Percentiles rank a stretch among this genome's conserved stretches.
Conservation (phyloP, 2,329 filamentous ascomycete genomes). For the Juglanconis sp. region DNA sequence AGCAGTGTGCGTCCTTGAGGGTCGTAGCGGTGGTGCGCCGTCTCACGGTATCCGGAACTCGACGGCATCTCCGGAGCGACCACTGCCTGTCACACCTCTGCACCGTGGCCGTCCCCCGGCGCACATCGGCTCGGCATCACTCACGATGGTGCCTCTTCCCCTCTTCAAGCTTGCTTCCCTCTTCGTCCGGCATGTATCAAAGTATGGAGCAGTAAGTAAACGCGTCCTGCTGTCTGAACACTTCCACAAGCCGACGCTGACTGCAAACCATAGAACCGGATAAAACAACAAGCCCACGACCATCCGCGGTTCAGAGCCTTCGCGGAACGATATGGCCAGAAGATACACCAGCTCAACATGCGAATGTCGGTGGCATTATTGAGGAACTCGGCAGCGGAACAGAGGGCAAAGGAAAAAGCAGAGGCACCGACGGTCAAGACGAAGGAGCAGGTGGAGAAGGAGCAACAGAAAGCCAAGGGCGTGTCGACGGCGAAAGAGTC, state of each 20-base stretch:
- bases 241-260: neutral
- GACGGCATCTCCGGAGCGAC: constrained; percentile 2
- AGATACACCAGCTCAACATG: constrained; percentile 67
- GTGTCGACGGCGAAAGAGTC: constrained; percentile 39
- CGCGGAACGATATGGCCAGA: constrained; percentile 60
- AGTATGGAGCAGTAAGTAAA: constrained; percentile 63
- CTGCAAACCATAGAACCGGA: constrained; percentile 52
- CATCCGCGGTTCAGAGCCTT: constrained; percentile 59
- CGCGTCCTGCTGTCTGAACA: neutral
- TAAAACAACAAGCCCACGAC: constrained; percentile 64
- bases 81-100: neutral
- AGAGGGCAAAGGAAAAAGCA: constrained; percentile 58
- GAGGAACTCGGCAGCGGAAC: constrained; percentile 55
- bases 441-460: constrained; percentile 55
- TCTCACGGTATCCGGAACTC: neutral
- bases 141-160: constrained; percentile 60
- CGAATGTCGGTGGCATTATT: constrained; percentile 57
- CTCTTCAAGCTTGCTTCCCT: constrained; percentile 65
- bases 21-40: neutral
- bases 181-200: constrained; percentile 63
- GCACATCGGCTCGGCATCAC: neutral
- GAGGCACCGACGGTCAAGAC: constrained; percentile 64
- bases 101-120: neutral
- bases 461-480: constrained; percentile 42
- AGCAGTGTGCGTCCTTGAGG: neutral